Evolutionary conservation across 495 filamentous ascomycete species (phyloP).

Genomic region (Xylaria cubensis): DNA sequence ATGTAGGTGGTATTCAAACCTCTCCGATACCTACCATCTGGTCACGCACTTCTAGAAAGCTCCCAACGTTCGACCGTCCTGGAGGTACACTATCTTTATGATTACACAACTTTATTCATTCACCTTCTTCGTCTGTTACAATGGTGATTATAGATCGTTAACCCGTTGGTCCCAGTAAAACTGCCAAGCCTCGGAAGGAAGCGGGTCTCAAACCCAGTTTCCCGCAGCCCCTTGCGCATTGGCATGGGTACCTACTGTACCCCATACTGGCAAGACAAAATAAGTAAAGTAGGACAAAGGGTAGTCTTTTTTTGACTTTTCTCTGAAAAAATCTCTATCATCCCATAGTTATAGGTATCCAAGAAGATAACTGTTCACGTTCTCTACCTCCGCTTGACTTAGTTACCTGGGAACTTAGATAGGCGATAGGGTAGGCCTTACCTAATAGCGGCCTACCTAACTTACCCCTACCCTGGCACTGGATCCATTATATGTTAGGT

Average conservation of each 20-base stretch:
- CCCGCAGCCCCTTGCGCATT: neutral
- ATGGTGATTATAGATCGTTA: neutral
- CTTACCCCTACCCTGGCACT: neutral
- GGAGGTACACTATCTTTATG: neutral
- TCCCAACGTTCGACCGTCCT: neutral
- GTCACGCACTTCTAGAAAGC: neutral
- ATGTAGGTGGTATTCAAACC: no score
- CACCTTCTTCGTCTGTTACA: neutral
- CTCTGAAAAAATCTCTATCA: neutral
- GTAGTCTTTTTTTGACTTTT: neutral
- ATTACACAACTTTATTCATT: neutral
- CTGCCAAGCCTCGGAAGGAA: neutral
- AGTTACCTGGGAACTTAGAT: neutral
- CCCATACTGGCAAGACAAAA: neutral
- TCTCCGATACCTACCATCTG: neutral
- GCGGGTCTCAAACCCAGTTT: slow-evolving; percentile 4
- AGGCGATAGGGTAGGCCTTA: neutral
- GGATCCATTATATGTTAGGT: neutral
- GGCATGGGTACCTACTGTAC: slow-evolving; percentile 8
- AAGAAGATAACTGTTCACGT: neutral
- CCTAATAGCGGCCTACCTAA: neutral
- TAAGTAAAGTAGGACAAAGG: neutral
- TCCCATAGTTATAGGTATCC: neutral
- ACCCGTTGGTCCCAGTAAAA: slow-evolving; percentile 3
- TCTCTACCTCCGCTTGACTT: slow-evolving; percentile 4